phyloP scores from a whole-genome alignment of 306 rosid species.

The Boehmeria nivea region DNA sequence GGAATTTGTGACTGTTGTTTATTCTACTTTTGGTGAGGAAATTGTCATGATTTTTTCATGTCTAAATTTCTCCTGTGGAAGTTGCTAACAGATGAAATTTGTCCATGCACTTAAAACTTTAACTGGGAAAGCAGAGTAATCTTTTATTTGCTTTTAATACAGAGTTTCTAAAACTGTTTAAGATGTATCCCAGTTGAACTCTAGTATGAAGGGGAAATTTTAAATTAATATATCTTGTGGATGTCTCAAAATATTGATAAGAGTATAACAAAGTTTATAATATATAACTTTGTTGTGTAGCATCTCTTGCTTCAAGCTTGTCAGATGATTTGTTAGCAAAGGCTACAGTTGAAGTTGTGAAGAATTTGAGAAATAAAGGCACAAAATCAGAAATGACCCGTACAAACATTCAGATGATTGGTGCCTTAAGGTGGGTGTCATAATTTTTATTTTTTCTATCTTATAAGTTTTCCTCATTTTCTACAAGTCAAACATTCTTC shows the following conservation, averaged over 20 bases:
- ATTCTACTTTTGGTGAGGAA: neutral
- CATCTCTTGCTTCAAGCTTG: slow-evolving; percentile 88
- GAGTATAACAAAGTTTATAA: slow-evolving; percentile 3
- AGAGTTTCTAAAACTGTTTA: neutral
- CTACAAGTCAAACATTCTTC: neutral
- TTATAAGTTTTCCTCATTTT: neutral
- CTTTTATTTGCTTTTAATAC: neutral
- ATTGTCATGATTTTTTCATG: too few species aligned
- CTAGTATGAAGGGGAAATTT: neutral
- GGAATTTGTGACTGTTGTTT: neutral
- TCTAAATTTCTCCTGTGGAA: too few species aligned
- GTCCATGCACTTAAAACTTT: too few species aligned
- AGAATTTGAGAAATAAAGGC: slow-evolving; percentile 60
- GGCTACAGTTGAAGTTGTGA: slow-evolving; percentile 73
- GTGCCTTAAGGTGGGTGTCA: slow-evolving; percentile 80
- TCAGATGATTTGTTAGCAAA: slow-evolving; percentile 87
- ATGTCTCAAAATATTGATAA: neutral
- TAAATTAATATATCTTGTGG: neutral
- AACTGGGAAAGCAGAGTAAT: too few species aligned
- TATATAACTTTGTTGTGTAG: slow-evolving; percentile 41
- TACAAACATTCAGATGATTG: slow-evolving; percentile 94
- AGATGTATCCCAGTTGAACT: neutral
- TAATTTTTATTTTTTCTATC: neutral
- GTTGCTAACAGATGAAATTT: too few species aligned
- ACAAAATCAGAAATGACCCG: slow-evolving; percentile 74